Percentiles rank a stretch among this genome's conserved stretches.
Evolutionary conservation across 441 rosid genomes (phyloP).

Genomic region (Gossypium gossypioides): DNA sequence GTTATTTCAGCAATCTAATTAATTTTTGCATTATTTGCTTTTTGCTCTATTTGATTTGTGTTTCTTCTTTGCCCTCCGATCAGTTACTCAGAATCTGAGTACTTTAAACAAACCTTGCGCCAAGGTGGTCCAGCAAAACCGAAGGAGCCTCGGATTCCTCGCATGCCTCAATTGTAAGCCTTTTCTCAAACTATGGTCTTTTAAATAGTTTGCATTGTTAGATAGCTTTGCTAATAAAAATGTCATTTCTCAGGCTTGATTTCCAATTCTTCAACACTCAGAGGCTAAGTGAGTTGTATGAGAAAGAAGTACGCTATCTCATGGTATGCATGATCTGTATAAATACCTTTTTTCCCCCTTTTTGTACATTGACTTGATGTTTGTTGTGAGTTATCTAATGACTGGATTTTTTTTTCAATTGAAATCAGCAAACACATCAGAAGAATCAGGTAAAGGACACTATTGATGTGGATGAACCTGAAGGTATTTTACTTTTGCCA

Average conservation of each 20-base stretch:
- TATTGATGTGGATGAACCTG: constrained; percentile 93
- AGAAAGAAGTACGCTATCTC: constrained; percentile 96
- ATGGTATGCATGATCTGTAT: constrained; percentile 47
- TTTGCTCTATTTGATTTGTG: background rate
- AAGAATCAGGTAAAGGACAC: constrained; percentile 88
- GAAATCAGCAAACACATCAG: constrained; percentile 81
- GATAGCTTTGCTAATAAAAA: background rate
- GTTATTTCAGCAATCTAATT: background rate
- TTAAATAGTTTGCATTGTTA: constrained; percentile 6
- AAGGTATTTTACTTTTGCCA: constrained; percentile 42
- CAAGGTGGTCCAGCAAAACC: constrained; percentile 97
- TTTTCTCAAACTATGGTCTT: constrained; percentile 6
- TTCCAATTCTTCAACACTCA: constrained; percentile 95
- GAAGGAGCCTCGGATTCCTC: constrained; percentile 95
- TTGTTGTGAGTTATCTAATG: background rate
- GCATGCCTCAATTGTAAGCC: constrained; percentile 94
- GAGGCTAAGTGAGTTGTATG: constrained; percentile 86
- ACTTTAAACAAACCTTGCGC: constrained; percentile 94
- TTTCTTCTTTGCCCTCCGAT: constrained; percentile 10
- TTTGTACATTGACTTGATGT: background rate
- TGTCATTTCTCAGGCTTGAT: constrained; percentile 59
- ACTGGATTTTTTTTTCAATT: constrained; percentile 1
- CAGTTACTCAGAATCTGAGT: constrained; percentile 96
- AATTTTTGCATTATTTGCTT: constrained; percentile 6
- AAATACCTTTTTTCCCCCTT: background rate